Evolutionary conservation across 768 basidiomycete genomes (phyloP).

Genomic region (Cystofilobasidium capitatum): DNA sequence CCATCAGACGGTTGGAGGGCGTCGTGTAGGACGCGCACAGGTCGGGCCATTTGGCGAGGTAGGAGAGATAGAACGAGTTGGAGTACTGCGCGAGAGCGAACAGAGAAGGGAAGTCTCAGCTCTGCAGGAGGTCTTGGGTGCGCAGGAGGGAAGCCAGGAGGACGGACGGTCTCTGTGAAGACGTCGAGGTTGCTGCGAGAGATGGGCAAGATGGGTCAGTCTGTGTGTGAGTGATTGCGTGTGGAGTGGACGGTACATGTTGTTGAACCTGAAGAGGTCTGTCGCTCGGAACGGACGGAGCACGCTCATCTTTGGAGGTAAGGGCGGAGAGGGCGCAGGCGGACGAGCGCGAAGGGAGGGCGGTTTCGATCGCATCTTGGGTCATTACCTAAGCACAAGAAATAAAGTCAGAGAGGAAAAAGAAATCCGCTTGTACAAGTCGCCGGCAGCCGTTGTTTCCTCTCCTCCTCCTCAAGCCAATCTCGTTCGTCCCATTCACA

Average conservation of each 20-base stretch:
- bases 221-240: neutral
- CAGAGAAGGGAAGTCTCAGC: neutral
- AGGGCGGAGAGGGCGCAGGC: neutral
- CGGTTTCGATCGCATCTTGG: no score
- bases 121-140: neutral
- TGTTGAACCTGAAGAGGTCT: slow-evolving; percentile 88
- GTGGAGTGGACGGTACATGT: slow-evolving; percentile 49
- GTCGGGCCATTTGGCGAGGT: slow-evolving; percentile 86
- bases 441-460: no score
- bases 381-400: no score
- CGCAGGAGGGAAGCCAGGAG: neutral
- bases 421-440: no score
- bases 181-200: slow-evolving; percentile 71
- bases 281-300: slow-evolving; percentile 75
- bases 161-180: slow-evolving; percentile 84
- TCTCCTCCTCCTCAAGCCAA: no score
- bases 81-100: slow-evolving; percentile 52
- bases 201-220: slow-evolving; percentile 4
- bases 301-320: slow-evolving; percentile 56
- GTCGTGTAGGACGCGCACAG: slow-evolving; percentile 65
- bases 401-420: no score
- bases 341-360: no score
- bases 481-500: no score
- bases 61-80: slow-evolving; percentile 76
- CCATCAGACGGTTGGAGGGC: slow-evolving; percentile 75